Evolutionary conservation across 2,329 filamentous ascomycete species (phyloP), one percentile per base, ranked within the genome.

Genomic region (Ceratocystis variospora): DNA sequence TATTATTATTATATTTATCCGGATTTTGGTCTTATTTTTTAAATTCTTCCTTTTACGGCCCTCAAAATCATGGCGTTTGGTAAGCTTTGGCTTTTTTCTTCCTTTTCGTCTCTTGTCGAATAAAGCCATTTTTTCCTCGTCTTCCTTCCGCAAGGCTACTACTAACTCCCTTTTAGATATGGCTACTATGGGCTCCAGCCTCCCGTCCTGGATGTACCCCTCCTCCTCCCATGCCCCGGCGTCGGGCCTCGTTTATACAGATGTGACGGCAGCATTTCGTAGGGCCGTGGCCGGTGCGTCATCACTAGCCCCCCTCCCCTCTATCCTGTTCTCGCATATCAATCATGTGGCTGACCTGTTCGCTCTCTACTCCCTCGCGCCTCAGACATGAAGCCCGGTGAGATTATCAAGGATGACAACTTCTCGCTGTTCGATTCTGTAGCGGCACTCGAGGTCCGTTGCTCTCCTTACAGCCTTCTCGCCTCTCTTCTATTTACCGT

Each of bases 361-460:
- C 17, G n/a, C 41, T 12, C 61, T 50, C 19, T 19, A 19, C 61
- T 22, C 25, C n/a, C 41, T 37, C 61, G 12, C 37, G 41, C 62
- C 59, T 31, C 46, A 68, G 67, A 68, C 41, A 64, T 68, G 67
- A 63, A 63, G 50, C 63, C 63, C 5, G 94, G 94, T 41, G 86
- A 95, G 71, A 82, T 99, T 2, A 82, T 97, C 69, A 96, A 96
- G 77, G 92, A 97, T 90, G 89, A 88, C 57, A 85, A 85, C 73
- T 97, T 99, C 73, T 96, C 91, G 1, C 81, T 99, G 3, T 96
- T 96, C 71, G 94, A 97, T 77, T 88, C 92, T 62, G 94, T 99
- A 71, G 89, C 90, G 69, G 89, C 89, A 71, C 80, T 94, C 25
- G 89, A 94, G 82, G 85, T 83, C 74, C 66, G 76, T 69, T 46